Base-by-base conservation (phyloP, 75 land plant genomes). In the Pinus tabuliformis region DNA sequence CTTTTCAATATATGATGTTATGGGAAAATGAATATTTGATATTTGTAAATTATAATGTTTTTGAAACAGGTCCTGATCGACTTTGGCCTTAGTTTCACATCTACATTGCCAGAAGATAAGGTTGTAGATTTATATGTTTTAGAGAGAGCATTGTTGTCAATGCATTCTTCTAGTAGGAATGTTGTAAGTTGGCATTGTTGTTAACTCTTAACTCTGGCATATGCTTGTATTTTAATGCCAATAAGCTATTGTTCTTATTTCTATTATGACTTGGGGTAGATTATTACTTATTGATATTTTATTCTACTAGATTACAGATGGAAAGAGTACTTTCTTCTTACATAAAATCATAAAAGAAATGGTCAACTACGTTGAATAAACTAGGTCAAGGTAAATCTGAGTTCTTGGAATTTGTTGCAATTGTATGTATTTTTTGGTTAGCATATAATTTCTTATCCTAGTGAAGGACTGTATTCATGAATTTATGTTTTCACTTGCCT, bases 91-190 rank as follows among this genome's bases (percentile, higher is more conserved):
- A 93, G 99, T 78, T 97, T 86, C 81, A 95, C 83, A 64, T 97
- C 98, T 65, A 85, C 89, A 30, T 85, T 95, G 49, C 96, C 98
- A 58, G 98, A 97, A 85, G 99, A 97, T 85, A 97, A 97, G 86
- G 96, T 95, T 65, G 99, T 97, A 74, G 98, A 97, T 77, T 77
- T 97, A 60, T 97, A 95, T 88, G 99, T 95, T 20, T 81, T 97
- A 17, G 99, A 97, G 81, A 84, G 98, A 62, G 96, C 98, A 1
- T 82, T 93, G 81, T 75, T 95, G n/a, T 95, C 99, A 18, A 87
- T 97, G 91, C 98, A 97, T 80, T 97, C 99, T 18, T 89, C 99
- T 24, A 89, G 85, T 68, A 96, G 95, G 33, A 79, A 91, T 82
- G 83, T 95, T 91, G 99, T 97, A 81, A 83, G 87, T 81, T 12